Base-by-base conservation (phyloP, 192 early-diverging fungal genomes). In the Cetraspora pellucida region DNA sequence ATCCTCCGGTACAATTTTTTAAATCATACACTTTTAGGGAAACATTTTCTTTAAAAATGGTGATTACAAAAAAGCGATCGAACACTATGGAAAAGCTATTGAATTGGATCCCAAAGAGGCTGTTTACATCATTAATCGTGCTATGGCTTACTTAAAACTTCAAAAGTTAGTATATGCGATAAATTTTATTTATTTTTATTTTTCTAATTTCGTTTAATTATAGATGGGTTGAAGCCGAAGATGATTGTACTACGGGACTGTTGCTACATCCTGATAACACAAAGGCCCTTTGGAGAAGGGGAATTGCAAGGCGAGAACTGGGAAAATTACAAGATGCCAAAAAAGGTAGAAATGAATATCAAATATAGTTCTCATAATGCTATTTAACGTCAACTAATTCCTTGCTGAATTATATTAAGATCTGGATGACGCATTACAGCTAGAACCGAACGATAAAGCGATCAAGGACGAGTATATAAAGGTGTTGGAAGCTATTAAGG, bases 101-200 rank as follows among this genome's bases (percentile, higher is more conserved):
- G 77, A 84, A 17, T 72, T 88, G 10, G 89, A 94, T 74, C 84
- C 86, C 10, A 83, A 82, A 57, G 89, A 87, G 60, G 72, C 90
- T 1, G 85, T 91, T 0, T 81, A 86, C 16, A 81, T 83, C 28
- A 85, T 93, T 25, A 96, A 96, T 79, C 88, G 93, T 25, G 94
- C 95, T 2, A 92, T 95, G 91, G 92, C 93, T 9, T 80, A 90
- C 50, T 77, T 97, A 23, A 97, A 95, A 78, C 74, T 94, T 23
- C 77, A 89, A 10, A 84, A 83, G 85, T 93, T 85, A 65, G 73
- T 50, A 9, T 11, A 25, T 30, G 14, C 10, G 76, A 49, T 45
- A 8, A 61, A 27, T 61, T 46, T 52, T 49, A 28, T 70, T 17
- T 19, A 70, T 8, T n/a, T 21, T 21, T 58, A n/a, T n/a, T 2